These are phyloP conservation scores for Jaenimonas drosophilae DNA, from an alignment of 208 protist genomes.

Conservation along the genomic window DNA sequence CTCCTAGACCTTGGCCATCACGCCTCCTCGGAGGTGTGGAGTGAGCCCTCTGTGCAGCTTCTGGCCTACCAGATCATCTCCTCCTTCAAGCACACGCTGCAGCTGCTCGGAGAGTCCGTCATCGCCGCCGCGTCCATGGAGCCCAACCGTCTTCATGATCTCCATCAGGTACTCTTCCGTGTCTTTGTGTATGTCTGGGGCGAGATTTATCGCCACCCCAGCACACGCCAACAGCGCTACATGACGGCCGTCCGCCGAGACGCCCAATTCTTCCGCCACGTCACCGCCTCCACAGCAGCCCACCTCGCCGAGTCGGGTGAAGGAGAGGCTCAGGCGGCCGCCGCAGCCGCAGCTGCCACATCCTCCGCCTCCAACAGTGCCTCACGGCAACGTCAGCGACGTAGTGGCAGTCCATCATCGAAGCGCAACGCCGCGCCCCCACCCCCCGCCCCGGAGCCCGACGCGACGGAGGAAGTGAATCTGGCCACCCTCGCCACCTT, in stretches of 20 bases:
- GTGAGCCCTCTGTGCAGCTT: constrained; percentile 46
- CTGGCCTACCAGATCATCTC: constrained; percentile 42
- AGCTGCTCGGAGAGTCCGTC: not conserved
- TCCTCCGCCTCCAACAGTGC: not conserved
- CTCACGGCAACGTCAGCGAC: not conserved
- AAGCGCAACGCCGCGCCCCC: constrained; percentile 2
- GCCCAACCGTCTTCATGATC: not conserved
- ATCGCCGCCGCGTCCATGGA: not conserved
- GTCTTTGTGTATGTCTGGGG: constrained; percentile 59
- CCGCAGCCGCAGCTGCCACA: not conserved
- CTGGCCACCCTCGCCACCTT: not conserved
- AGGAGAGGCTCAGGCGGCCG: not conserved
- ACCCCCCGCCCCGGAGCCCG: not conserved
- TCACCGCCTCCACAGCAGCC: constrained; percentile 10
- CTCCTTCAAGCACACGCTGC: constrained; percentile 19
- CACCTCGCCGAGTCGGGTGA: not conserved
- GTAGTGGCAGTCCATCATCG: no score
- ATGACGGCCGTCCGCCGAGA: constrained; percentile 4
- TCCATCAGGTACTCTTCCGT: constrained; percentile 32
- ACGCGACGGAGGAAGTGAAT: not conserved
- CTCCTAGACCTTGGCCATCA: constrained; percentile 9
- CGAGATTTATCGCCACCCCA: constrained; percentile 33
- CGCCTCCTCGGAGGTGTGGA: constrained; percentile 19
- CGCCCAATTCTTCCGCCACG: constrained; percentile 15
- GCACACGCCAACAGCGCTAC: constrained; percentile 37